Percentiles rank a stretch among this genome's conserved stretches.
Conservation (phyloP, 2,329 filamentous ascomycete species). For the Setomelanomma holmii region DNA sequence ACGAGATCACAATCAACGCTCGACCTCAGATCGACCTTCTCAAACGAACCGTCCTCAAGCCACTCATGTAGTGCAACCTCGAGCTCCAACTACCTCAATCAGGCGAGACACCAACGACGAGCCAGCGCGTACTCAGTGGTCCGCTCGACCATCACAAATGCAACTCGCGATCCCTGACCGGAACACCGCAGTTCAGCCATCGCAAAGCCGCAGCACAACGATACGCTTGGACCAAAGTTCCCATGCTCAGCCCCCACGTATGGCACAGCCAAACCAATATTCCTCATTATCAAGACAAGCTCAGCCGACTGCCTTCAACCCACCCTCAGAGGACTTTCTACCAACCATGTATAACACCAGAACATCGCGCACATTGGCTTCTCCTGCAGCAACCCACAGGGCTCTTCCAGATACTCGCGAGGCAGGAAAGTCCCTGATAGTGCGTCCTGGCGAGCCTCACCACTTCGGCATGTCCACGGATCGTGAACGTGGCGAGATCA, state of each 20-base stretch:
- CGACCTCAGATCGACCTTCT: no score
- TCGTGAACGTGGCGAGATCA: background rate
- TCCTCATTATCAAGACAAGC: background rate
- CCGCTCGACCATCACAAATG: background rate
- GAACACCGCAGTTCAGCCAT: background rate
- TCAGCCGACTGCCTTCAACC: background rate
- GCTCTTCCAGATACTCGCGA: background rate
- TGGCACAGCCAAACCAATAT: no score
- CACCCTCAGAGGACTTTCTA: background rate
- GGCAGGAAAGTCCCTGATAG: background rate
- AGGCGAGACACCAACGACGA: no score
- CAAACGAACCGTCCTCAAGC: no score
- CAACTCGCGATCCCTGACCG: background rate
- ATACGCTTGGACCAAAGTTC: no score
- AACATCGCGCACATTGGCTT: no score
- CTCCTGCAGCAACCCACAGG: background rate
- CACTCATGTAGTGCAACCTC: no score
- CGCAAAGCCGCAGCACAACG: background rate
- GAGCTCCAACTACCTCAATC: no score
- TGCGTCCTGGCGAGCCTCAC: conserved; percentile 1
- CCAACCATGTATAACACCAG: no score
- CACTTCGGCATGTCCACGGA: background rate
- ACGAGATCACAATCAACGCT: no score
- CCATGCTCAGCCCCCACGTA: background rate
- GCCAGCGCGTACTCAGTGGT: background rate